Percentiles rank a stretch among this genome's conserved stretches.
phyloP scores from a whole-genome alignment of 2,329 filamentous ascomycete genomes.

The Plenodomus tracheiphilus region DNA sequence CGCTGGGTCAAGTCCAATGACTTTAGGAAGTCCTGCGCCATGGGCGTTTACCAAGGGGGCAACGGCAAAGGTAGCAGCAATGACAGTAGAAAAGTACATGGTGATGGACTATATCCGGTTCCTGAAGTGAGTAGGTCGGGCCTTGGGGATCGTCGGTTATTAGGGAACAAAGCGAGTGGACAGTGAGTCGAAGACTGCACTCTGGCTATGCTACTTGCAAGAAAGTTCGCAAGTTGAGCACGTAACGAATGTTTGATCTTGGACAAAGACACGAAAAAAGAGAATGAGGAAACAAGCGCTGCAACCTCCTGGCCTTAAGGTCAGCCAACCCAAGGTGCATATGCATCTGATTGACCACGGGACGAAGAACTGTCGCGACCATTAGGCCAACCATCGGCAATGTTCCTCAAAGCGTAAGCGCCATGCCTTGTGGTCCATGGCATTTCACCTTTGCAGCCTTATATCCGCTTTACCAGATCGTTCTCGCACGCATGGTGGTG shows the following conservation, averaged over 20 bases:
- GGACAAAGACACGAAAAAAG: neutral
- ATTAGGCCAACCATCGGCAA: neutral
- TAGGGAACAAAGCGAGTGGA: neutral
- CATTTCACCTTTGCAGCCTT: neutral
- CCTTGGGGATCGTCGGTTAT: neutral
- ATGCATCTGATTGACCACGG: neutral
- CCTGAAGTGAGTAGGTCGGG: neutral
- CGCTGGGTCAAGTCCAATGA: constrained; percentile 5
- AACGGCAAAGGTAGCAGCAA: constrained; percentile 13
- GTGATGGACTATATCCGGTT: neutral
- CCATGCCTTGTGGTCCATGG: neutral
- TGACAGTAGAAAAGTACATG: constrained; percentile 21
- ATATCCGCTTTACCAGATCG: neutral
- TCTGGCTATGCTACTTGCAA: neutral
- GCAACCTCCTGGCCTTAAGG: neutral
- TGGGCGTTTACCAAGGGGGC: constrained; percentile 22
- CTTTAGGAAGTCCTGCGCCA: constrained; percentile 11
- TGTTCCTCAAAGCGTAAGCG: neutral
- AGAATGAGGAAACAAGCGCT: neutral
- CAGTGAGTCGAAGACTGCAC: neutral
- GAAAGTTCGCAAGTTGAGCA: neutral
- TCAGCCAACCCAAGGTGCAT: neutral
- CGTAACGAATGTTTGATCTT: neutral
- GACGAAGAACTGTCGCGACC: neutral
- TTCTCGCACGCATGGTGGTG: neutral